A percentile compares a stretch with the other conserved stretches of the same genome.
Conservation (phyloP, 371 early-diverging fungal species). For the Nosema muscidifuracis region DNA sequence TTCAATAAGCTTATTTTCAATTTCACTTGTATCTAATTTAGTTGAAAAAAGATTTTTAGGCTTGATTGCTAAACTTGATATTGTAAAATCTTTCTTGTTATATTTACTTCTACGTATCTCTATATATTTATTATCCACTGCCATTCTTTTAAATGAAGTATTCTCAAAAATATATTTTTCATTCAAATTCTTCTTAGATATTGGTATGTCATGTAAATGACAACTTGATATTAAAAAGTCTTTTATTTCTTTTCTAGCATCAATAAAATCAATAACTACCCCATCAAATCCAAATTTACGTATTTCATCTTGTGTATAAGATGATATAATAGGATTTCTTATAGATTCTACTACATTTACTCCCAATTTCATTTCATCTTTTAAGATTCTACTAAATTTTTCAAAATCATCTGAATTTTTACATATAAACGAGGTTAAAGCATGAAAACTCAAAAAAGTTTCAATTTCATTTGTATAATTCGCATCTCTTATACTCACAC, state of each 20-base stretch:
- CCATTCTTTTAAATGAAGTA: conserved; percentile 50
- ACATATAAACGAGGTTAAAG: conserved; percentile 62
- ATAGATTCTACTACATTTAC: conserved; percentile 58
- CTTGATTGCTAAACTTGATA: conserved; percentile 32
- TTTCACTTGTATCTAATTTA: conserved; percentile 29
- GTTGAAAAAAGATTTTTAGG: conserved; percentile 40
- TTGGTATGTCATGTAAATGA: conserved; percentile 34
- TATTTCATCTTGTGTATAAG: not conserved
- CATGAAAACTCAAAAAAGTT: conserved; percentile 56
- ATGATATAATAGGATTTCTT: not conserved
- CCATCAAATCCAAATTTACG: conserved; percentile 53
- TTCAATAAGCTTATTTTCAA: conserved; percentile 31
- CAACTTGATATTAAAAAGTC: conserved; percentile 52
- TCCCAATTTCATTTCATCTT: conserved; percentile 57
- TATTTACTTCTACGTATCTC: conserved; percentile 61
- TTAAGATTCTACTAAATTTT: conserved; percentile 51
- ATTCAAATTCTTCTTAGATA: conserved; percentile 27
- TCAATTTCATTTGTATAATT: conserved; percentile 57
- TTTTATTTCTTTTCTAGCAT: conserved; percentile 44
- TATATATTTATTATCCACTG: conserved; percentile 49
- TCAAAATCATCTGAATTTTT: conserved; percentile 55
- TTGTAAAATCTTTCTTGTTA: conserved; percentile 47
- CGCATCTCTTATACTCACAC: conserved; percentile 49
- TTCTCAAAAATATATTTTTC: conserved; percentile 54
- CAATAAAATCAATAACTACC: conserved; percentile 59